Base-by-base conservation (phyloP, 805 yeast species). In the Kluyveromyces lactis region DNA sequence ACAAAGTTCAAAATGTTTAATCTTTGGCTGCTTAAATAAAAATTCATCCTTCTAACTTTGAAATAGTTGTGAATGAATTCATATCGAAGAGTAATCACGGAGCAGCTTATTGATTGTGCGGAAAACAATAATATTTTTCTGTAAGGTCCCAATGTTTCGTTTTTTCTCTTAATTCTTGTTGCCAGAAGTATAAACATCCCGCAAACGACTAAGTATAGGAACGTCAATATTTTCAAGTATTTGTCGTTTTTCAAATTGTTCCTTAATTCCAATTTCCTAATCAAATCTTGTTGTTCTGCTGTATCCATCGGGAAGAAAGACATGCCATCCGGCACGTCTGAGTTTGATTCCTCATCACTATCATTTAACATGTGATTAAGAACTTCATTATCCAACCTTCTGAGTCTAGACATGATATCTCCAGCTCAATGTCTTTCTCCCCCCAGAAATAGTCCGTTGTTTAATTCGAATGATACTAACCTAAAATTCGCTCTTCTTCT, bases 281-380 rank as follows among this genome's bases (percentile, higher is more conserved):
- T 55, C 39, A 55, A 35, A 26, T 51, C 56, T 29, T 58, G 63
- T 41, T 60, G 65, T 19, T 59, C 65, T 11, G 51, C 58, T 3
- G 50, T 47, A 33, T 57, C 64, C 38, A 60, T 34, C 15, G 63
- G 60, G 8, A 45, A 36, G 10, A 41, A 37, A 3, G 42, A 26
- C 15, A 37, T 35, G 15, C 42, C 41, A 26, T 35, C 36, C n/a
- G 38, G 51, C 16, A 46, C 42, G 18, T 38, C 46, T 16, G 29
- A 41, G 18, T 30, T 31, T 15, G 33, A 31, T 13, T 38, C 33
- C 19, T 38, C 44, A 16, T 38, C 40, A n/a, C 35, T 29, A 26
- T 39, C 44, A 13, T 38, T 35, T 7, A 42, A 16, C 26, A 21
- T 15, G n/a, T 24, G 13, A 15, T 37, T 32, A 17, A 52, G 37